Evolutionary conservation across 345 rosid species (phyloP).

Genomic region (Bruguiera parviflora): DNA sequence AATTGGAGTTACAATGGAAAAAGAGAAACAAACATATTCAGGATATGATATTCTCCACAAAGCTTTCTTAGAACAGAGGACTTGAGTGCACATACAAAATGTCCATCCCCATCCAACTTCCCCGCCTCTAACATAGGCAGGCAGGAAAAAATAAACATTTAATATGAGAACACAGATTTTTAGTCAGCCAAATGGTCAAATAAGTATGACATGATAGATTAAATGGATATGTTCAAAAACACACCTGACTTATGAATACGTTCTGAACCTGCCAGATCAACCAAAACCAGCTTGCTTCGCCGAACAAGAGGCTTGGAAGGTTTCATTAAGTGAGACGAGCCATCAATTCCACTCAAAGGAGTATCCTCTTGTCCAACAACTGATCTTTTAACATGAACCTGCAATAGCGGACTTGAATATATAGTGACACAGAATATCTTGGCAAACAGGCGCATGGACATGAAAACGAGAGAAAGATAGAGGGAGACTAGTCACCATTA

Average conservation of each 20-base stretch:
- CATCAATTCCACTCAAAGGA: constrained; percentile 14
- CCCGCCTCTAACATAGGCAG: not conserved
- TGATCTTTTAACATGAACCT: constrained; percentile 31
- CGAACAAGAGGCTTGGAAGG: constrained; percentile 31
- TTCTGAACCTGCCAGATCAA: constrained; percentile 39
- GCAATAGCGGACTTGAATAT: constrained; percentile 5
- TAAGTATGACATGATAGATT: not conserved
- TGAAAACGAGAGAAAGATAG: not conserved
- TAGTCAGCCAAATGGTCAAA: not conserved
- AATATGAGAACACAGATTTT: not conserved
- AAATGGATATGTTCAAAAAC: not conserved
- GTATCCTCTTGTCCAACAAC: constrained; percentile 24
- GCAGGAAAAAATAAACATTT: not conserved
- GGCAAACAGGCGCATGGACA: not conserved
- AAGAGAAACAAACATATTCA: not conserved
- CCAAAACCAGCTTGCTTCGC: constrained; percentile 33
- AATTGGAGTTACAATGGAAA: not conserved
- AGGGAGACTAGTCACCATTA: constrained; percentile 22
- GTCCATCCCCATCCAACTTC: constrained; percentile 1
- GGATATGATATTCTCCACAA: not conserved
- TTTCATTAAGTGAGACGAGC: constrained; percentile 29
- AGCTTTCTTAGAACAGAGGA: not conserved
- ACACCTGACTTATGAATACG: constrained; percentile 35
- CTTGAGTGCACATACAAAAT: not conserved
- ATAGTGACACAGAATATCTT: not conserved